Evolutionary conservation across 2,329 filamentous ascomycete genomes (phyloP).

Genomic region (Pseudohalonectria lignicola): DNA sequence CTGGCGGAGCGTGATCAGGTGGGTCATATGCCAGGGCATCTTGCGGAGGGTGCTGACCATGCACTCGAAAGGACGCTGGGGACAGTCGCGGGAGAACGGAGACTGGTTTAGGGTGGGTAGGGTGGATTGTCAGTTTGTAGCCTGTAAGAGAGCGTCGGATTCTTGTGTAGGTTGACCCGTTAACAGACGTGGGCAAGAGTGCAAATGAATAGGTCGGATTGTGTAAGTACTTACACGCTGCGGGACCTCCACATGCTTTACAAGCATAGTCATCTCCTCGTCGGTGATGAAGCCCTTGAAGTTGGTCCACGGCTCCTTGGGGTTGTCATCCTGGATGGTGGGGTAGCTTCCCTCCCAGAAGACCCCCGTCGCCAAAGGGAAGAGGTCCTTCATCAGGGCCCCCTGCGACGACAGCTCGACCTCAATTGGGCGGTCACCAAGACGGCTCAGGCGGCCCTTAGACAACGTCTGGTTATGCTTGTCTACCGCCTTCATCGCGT

Average conservation of each 20-base stretch:
- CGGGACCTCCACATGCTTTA: conserved; percentile 51
- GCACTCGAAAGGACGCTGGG: conserved; percentile 54
- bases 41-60: conserved; percentile 53
- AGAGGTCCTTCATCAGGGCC: conserved; percentile 49
- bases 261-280: conserved; percentile 53
- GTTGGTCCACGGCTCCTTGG: conserved; percentile 30
- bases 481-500: conserved; percentile 42
- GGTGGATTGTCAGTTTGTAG: too few relatives aligned
- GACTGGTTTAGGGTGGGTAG: conserved; percentile 27
- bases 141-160: too few relatives aligned
- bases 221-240: conserved; percentile 43
- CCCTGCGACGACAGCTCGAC: conserved; percentile 45
- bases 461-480: conserved; percentile 28
- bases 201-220: neutral
- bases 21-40: conserved; percentile 50
- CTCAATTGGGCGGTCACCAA: conserved; percentile 47
- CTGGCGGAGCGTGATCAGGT: conserved; percentile 45
- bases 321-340: conserved; percentile 21
- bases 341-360: conserved; percentile 40
- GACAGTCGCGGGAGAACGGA: conserved; percentile 47
- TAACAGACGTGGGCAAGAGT: too few relatives aligned
- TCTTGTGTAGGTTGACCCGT: too few relatives aligned
- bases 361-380: conserved; percentile 45
- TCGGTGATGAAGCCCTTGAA: conserved; percentile 50
- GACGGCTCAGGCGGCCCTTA: conserved; percentile 30